These are phyloP conservation scores for Melaleuca alternifolia DNA, from an alignment of 345 rosid species.

Conservation along the genomic window DNA sequence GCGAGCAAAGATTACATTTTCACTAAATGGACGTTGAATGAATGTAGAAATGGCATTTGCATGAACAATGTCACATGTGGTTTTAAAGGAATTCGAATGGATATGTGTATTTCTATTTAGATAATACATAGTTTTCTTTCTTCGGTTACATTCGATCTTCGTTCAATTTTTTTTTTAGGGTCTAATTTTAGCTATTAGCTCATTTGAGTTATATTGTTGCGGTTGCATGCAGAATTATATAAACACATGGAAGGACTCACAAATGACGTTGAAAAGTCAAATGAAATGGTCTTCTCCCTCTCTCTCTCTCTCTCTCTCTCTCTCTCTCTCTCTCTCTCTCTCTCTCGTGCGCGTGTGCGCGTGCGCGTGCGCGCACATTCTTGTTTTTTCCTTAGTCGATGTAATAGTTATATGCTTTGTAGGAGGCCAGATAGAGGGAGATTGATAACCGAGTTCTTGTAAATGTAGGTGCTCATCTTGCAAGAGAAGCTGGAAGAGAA, in stretches of 20 bases:
- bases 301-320: not conserved
- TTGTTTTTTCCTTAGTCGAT: too few relatives aligned
- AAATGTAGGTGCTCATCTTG: slow-evolving; percentile 51
- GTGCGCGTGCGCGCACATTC: too few relatives aligned
- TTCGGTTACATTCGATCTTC: not conserved
- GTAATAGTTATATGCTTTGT: not conserved
- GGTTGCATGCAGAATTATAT: slow-evolving; percentile 34
- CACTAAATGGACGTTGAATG: not conserved
- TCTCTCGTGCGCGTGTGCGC: too few relatives aligned
- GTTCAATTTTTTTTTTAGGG: not conserved
- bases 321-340: not conserved
- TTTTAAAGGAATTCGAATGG: not conserved
- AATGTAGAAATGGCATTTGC: not conserved
- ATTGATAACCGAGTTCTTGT: not conserved
- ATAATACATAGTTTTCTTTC: not conserved
- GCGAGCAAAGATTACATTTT: not conserved
- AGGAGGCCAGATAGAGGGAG: not conserved
- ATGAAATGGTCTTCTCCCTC: slow-evolving; percentile 47
- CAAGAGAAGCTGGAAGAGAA: slow-evolving; percentile 69
- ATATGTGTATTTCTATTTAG: not conserved
- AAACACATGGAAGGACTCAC: slow-evolving; percentile 69
- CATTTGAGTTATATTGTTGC: not conserved
- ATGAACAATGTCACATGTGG: not conserved
- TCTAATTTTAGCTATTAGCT: not conserved
- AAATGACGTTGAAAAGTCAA: slow-evolving; percentile 77